Percentiles rank a stretch among this genome's conserved stretches.
Evolutionary conservation across 192 early-diverging fungal species (phyloP).

Genomic region (Backusella westeae): DNA sequence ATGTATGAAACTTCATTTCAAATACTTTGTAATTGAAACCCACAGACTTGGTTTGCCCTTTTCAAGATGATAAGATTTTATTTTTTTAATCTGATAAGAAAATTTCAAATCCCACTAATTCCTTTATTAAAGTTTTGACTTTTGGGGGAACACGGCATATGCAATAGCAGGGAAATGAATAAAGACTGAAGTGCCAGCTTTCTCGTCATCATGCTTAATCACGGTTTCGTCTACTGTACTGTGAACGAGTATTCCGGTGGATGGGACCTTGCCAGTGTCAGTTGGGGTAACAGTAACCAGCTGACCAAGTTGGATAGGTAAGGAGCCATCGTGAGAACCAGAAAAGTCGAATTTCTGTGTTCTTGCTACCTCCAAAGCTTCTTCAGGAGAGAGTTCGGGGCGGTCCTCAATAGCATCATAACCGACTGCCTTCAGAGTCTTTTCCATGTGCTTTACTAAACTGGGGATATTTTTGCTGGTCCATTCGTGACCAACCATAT

Average conservation of each 20-base stretch:
- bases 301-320: slow-evolving; percentile 16
- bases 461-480: slow-evolving; percentile 12
- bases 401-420: background rate
- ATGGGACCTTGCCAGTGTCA: slow-evolving; percentile 19
- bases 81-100: slow-evolving; percentile 4
- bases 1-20: no score
- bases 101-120: background rate
- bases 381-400: slow-evolving; percentile 12
- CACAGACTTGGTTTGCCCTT: no score
- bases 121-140: background rate
- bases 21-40: no score
- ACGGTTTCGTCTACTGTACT: slow-evolving; percentile 6
- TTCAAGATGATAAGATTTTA: background rate
- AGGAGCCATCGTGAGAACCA: background rate
- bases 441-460: background rate
- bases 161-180: slow-evolving; percentile 28
- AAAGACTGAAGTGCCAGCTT: background rate
- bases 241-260: slow-evolving; percentile 12
- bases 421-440: background rate
- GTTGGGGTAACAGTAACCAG: slow-evolving; percentile 25
- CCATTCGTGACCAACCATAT: background rate
- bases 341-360: background rate
- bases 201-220: background rate
- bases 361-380: slow-evolving; percentile 27
- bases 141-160: slow-evolving; percentile 14